phyloP scores from a whole-genome alignment of 768 basidiomycete species.

The Tylopilus subfusipes region DNA sequence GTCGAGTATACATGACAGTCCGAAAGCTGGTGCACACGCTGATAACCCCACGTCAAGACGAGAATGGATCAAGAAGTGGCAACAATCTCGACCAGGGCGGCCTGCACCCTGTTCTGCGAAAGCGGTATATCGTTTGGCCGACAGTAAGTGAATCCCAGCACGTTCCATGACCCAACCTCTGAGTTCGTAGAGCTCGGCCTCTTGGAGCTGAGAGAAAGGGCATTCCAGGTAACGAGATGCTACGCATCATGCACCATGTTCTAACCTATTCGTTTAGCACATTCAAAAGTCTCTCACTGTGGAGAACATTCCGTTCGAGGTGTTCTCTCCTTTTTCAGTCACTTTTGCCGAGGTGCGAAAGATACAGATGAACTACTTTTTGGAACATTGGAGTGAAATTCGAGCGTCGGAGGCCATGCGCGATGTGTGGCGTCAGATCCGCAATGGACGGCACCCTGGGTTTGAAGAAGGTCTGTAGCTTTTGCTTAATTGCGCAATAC shows the following conservation, averaged over 20 bases:
- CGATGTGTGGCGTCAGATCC: constrained; percentile 80
- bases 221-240: constrained; percentile 43
- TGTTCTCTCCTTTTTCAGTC: constrained; percentile 81
- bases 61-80: constrained; percentile 78
- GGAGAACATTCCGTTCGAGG: constrained; percentile 80
- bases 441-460: constrained; percentile 78
- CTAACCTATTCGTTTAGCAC: constrained; percentile 42
- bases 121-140: constrained; percentile 78
- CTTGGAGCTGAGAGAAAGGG: constrained; percentile 66
- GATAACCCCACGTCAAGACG: constrained; percentile 40
- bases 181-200: constrained; percentile 60
- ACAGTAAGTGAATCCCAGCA: constrained; percentile 50
- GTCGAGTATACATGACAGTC: constrained; percentile 28
- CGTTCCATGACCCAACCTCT: neutral
- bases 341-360: constrained; percentile 79
- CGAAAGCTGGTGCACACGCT: constrained; percentile 3
- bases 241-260: neutral
- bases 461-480: constrained; percentile 71
- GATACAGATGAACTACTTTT: constrained; percentile 77
- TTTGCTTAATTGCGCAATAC: neutral
- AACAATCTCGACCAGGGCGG: constrained; percentile 51
- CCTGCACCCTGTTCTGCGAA: constrained; percentile 82
- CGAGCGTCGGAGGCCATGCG: constrained; percentile 81
- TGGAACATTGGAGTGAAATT: constrained; percentile 80
- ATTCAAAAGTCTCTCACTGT: constrained; percentile 73